Conservation (phyloP, 2,329 filamentous ascomycete genomes). For the Huntiella moniliformis region DNA sequence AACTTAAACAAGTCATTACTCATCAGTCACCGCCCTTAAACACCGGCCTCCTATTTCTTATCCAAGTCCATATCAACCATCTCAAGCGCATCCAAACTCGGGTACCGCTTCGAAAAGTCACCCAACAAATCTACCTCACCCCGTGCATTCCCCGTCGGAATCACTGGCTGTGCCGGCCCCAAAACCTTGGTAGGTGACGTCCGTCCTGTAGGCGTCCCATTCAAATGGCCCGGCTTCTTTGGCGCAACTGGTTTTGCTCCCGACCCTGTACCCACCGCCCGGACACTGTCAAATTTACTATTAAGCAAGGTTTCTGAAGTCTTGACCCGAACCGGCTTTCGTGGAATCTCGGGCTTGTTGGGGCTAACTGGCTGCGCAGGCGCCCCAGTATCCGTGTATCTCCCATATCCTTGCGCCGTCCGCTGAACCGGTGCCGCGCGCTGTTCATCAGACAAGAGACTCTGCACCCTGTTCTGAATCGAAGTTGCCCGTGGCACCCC, state of each 20-base stretch:
- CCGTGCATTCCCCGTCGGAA: constrained; percentile 29
- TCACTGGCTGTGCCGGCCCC: constrained; percentile 25
- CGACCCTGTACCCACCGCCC: not conserved
- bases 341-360: constrained; percentile 5
- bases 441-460: constrained; percentile 60
- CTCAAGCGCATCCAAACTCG: constrained; percentile 67
- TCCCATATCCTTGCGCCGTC: constrained; percentile 79
- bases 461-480: constrained; percentile 84
- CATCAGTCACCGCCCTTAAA: not conserved
- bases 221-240: constrained; percentile 43
- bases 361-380: not conserved
- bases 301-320: constrained; percentile 12
- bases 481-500: constrained; percentile 52
- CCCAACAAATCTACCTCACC: constrained; percentile 42
- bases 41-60: constrained; percentile 8
- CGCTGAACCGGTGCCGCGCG: constrained; percentile 36
- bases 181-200: constrained; percentile 8
- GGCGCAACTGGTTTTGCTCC: constrained; percentile 31
- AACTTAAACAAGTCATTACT: not conserved
- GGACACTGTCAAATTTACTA: constrained; percentile 13
- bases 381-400: constrained; percentile 44
- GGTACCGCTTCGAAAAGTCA: constrained; percentile 70
- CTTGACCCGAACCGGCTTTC: constrained; percentile 8
- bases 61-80: constrained; percentile 57
- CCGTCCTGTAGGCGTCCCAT: constrained; percentile 30